phyloP scores from a whole-genome alignment of 2,329 filamentous ascomycete genomes.

The Aureobasidium lini region DNA sequence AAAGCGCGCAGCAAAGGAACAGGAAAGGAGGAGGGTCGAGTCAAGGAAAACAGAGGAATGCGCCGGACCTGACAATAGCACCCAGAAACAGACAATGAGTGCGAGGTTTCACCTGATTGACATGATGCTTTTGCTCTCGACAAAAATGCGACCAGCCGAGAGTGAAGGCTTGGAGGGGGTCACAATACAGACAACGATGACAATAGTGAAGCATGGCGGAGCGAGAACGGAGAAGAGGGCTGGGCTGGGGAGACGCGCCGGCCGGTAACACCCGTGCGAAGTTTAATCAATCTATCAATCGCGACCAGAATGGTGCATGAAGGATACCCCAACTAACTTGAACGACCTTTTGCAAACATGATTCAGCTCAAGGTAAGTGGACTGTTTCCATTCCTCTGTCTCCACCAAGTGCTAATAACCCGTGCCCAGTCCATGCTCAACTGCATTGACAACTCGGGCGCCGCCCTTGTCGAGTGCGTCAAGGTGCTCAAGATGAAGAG shows the following conservation, averaged over 20 bases:
- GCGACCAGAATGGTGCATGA: not conserved
- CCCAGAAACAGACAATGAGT: slow-evolving; percentile 4
- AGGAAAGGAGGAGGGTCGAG: not conserved
- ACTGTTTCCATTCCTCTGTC: not conserved
- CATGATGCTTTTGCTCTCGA: not conserved
- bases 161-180: not conserved
- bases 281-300: not conserved
- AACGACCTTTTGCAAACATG: slow-evolving; percentile 50
- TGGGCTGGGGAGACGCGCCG: not conserved
- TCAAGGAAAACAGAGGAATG: slow-evolving; percentile 11
- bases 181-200: not conserved
- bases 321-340: not conserved
- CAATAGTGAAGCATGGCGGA: not conserved
- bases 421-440: slow-evolving; percentile 76
- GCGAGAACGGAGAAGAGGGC: not conserved
- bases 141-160: not conserved
- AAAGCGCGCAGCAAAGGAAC: not conserved
- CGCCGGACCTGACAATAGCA: slow-evolving; percentile 12
- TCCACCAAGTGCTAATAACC: not conserved
- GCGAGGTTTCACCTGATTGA: slow-evolving; percentile 3
- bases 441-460: slow-evolving; percentile 99
- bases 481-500: slow-evolving; percentile 87
- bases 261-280: not conserved
- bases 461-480: slow-evolving; percentile 92
- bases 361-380: slow-evolving; percentile 51